These are phyloP conservation scores for Acrocalymma vagum DNA, from an alignment of 2,329 filamentous ascomycete species.

Conservation along the genomic window DNA sequence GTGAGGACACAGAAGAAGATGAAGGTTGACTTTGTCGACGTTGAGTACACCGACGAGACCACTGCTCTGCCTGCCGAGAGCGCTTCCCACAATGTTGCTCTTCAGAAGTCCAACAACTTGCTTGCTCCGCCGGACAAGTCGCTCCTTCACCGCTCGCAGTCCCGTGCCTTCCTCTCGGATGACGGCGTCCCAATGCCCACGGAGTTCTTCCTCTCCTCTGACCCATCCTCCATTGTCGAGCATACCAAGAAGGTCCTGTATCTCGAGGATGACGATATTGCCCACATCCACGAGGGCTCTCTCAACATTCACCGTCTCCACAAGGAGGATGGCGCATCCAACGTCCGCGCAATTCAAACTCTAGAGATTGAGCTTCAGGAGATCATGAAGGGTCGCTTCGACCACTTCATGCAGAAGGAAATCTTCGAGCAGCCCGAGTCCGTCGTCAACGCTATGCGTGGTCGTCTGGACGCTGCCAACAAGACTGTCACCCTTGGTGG, in stretches of 20 bases:
- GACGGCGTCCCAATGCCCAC: constrained; percentile 97
- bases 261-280: constrained; percentile 99
- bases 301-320: constrained; percentile 98
- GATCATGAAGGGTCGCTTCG: constrained; percentile 99
- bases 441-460: constrained; percentile 99
- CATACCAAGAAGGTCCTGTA: constrained; percentile 99
- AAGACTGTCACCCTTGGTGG: constrained; percentile 96
- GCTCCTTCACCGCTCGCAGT: constrained; percentile 96
- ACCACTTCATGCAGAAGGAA: constrained; percentile 99
- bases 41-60: constrained; percentile 92
- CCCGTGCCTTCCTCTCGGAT: constrained; percentile 97
- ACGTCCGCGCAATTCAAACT: constrained; percentile 97
- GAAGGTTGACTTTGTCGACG: constrained; percentile 99
- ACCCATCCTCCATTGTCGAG: constrained; percentile 97
- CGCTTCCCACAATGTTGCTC: constrained; percentile 93
- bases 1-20: constrained; percentile 98
- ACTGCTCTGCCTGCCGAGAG: constrained; percentile 83
- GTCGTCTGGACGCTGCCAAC: constrained; percentile 91
- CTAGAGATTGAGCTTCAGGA: constrained; percentile 98
- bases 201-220: constrained; percentile 99
- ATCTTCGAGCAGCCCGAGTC: constrained; percentile 99
- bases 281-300: constrained; percentile 98
- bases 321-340: constrained; percentile 96
- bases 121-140: constrained; percentile 96
- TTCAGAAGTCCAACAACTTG: constrained; percentile 77